Evolutionary conservation across 2,329 filamentous ascomycete genomes (phyloP), one percentile per base, ranked within the genome.

Genomic region (Corynespora cassiicola): DNA sequence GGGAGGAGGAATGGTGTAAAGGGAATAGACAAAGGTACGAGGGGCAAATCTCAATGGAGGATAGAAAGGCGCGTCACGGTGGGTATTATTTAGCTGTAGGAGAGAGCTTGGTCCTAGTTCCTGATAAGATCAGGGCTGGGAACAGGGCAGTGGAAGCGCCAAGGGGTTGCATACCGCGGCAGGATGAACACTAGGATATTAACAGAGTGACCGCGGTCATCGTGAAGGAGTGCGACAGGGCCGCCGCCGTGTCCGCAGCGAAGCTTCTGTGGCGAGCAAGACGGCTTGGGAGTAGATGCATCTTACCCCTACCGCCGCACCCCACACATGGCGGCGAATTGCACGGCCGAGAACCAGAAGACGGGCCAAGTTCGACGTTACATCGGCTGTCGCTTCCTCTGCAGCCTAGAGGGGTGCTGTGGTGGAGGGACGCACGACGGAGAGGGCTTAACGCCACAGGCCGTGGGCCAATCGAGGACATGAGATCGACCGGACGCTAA

Each of bases 21-120:
- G 45, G 45, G 54, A 56, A 64, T 60, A 59, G 49, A 64, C 55
- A 63, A 63, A 56, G 48, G 35, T 50, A 58, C 49, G 62, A 63
- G 61, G 60, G 58, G 57, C 48, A 60, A 56, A 47, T 52, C 62
- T 66, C 48, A 63, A 66, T 65, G 60, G 52, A 65, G 62, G 56
- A 62, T 54, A 56, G 57, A 59, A 54, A 59, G 44, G 60, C 52
- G 58, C 58, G 60, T 63, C 56, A 58, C 56, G 56, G 63, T 62
- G 63, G 62, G 64, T 65, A 68, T 63, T 68, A 67, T 68, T 63
- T 67, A 58, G 59, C 45, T 56, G 45, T 55, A 50, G 50, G 49
- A 53, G 47, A 49, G n/a, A 60, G 62, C 60, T 64, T 61, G 63
- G 60, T 61, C 59, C 58, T 37, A 41, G 45, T 36, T 54, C 55